Base-by-base conservation (phyloP, 495 filamentous ascomycete genomes). In the Talaromyces borbonicus region DNA sequence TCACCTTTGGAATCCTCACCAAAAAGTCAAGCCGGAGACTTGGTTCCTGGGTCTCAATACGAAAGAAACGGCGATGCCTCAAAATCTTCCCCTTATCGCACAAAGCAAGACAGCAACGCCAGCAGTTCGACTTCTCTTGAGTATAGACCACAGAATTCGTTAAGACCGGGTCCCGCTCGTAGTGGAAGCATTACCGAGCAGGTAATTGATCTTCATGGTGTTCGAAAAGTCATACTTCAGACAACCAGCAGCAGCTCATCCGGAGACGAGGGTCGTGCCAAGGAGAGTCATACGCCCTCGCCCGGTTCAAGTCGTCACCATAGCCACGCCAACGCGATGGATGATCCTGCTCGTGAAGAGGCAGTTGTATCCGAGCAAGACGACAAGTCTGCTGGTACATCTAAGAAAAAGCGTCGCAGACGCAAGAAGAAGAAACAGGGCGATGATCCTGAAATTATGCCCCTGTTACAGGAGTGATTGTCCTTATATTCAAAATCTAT, bases 151-250 rank as follows among this genome's bases (percentile, higher is more conserved):
- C 56, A 46, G 56, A 59, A 14, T 52, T 59, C 14, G 52, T 57
- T 5, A 52, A 54, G 2, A 1, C 60, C 63, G 36, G 71, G 72
- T 8, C 69, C 74, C 27, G 83, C 84, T 0, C 78, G 87, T 27
- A 89, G 83, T 52, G 89, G 89, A 8, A 89, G 83, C 60, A 94
- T 95, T 54, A 90, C 87, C 0, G 87, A 94, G 62, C 88, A 89
- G 54, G 74, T 89, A 15, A 67, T 93, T 29, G 86, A 94, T 58
- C 70, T 83, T 8, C 83, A 84, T 35, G 88, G 88, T 1, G 74
- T 93, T 25, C 80, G 83, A 32, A 95, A 95, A 65, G 78, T 92
- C 8, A 79, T 95, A 8, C 74, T 95, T 8, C 84, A 90, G 52
- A 79, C 82, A 30, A 83, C 73, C 15, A 78, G 73, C 53, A 74